Evolutionary conservation across 164 flowering plant genomes (phyloP).

Genomic region (Kalanchoe fedtschenkoi): DNA sequence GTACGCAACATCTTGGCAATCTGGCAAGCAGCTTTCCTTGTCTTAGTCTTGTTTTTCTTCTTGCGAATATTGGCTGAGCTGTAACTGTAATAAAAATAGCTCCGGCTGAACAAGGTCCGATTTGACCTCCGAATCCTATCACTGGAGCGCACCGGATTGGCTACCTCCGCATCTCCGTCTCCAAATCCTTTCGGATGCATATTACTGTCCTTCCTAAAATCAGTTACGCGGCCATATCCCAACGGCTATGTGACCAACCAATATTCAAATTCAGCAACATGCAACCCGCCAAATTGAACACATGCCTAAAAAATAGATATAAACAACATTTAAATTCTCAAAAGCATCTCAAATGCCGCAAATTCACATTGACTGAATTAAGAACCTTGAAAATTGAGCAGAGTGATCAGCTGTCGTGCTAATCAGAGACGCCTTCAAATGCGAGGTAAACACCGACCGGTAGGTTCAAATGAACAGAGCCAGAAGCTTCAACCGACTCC

Average conservation of each 20-base stretch:
- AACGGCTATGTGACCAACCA: conserved; percentile 1
- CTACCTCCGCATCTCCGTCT: conserved; percentile 38
- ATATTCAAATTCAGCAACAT: conserved; percentile 1
- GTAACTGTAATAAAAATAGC: conserved; percentile 29
- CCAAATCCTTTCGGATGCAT: conserved; percentile 55
- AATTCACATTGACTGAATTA: background rate
- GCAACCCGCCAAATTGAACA: background rate
- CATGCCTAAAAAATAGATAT: background rate
- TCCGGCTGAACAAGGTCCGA: conserved; percentile 27
- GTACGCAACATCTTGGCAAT: conserved; percentile 63
- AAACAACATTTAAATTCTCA: background rate
- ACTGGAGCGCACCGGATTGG: conserved; percentile 50
- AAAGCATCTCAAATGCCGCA: background rate
- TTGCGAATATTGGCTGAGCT: conserved; percentile 22
- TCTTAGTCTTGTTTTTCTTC: conserved; percentile 49
- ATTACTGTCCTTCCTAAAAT: background rate
- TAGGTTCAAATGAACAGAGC: background rate
- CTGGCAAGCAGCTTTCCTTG: conserved; percentile 67
- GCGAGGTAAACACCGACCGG: background rate
- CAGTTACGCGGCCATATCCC: background rate
- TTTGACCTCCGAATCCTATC: conserved; percentile 58
- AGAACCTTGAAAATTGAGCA: background rate
- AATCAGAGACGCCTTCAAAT: background rate
- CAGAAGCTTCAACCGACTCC: background rate
- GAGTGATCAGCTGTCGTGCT: background rate